Evolutionary conservation across 2,329 filamentous ascomycete genomes (phyloP), one percentile per base, ranked within the genome.

Genomic region (Metarhizium album): DNA sequence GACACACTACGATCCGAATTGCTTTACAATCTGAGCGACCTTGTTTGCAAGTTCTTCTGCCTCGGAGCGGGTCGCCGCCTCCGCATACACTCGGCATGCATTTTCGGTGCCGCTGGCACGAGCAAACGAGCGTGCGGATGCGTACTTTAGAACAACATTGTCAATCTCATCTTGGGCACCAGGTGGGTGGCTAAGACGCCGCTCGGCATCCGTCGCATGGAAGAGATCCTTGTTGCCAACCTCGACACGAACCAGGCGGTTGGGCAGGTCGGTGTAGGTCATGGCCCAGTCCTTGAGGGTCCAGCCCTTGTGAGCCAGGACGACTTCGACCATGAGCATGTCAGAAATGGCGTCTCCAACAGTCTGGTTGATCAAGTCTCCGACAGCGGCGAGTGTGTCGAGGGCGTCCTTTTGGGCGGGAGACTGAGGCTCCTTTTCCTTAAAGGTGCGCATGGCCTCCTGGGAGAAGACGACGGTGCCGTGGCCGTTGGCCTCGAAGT

Each of bases 401-500:
- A 97, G 79, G 2, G 91, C 88, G 60, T 89, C 86, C 65, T 91
- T 87, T 68, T 97, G 90, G 6, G 88, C 91, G 1, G 93, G 91
- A 0, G 89, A 95, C 67, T 94, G 85, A 5, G 93, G 90, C 64
- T 89, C 79, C 54, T 86, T 85, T 60, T 81, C 85, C 58, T 77
- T 78, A 71, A 98, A 94, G 46, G 80, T 78, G 59, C 85, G 84
- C 45, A 91, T 74, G 3, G 91, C 91, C 53, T 87, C 83, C 52
- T 86, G 80, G 1, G 88, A 95, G 76, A 98, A 98, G 50, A 97
- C 84, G 35, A 97, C 86, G 9, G 93, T 98, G 57, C 93, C 93
- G 69, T 98, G 93, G 29, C 93, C 93, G 65, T 98, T 98, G 57
- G 93, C 93, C 73, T 98, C 93, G 62, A 98, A 98, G 74, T 98